Conservation (phyloP, 176 grass and related monocot genomes). For the bread wheat (Triticum aestivum) region IWGSC_CS_RefSeq_v2.1 NC_057799.1:12783044-12783543, state of each 20-base stretch:
- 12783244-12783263: constrained; percentile 19
- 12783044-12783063: constrained; percentile 59
- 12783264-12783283: constrained; percentile 33
- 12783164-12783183: constrained; percentile 6
- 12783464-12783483: constrained; percentile 10
- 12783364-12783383: constrained; percentile 43
- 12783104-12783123: constrained; percentile 67
- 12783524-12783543: too few relatives aligned
- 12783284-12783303: constrained; percentile 38
- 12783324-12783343: background rate
- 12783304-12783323: background rate
- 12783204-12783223: constrained; percentile 31
- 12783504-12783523: background rate
- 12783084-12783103: constrained; percentile 42
- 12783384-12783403: constrained; percentile 32
- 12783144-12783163: background rate
- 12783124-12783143: constrained; percentile 42
- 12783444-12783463: constrained; percentile 51
- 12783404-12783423: constrained; percentile 23
- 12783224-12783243: constrained; percentile 37
- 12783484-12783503: background rate
- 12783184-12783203: constrained; percentile 41
- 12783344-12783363: constrained; percentile 39
- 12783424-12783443: constrained; percentile 50
- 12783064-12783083: constrained; percentile 58